Evolutionary conservation across 2,329 filamentous ascomycete species (phyloP), one percentile per base, ranked within the genome.

Genomic region (Daldinia sp.): DNA sequence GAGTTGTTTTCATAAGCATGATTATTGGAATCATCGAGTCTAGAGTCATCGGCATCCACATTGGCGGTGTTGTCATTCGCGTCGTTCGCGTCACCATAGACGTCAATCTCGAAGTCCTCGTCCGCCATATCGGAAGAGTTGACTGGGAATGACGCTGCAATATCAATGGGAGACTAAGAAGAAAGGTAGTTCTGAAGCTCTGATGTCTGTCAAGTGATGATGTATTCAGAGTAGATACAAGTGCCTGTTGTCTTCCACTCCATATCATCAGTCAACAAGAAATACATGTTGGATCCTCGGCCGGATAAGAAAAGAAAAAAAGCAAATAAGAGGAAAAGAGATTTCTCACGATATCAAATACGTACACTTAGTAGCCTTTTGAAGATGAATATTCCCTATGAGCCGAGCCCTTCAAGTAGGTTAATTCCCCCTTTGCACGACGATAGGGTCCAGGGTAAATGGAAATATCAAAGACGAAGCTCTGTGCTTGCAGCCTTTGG

Each of bases 21-120:
- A 44, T 79, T 77, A 65, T 81, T 79, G 35, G 81, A 76, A 44
- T 82, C 79, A 46, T 79, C 74, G 33, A 58, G 50, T 55, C 72
- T 76, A 18, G 73, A 59, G 9, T 82, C 79, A 66, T 84, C 80
- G 26, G 61, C n/a, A n/a, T 87, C 83, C 63, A 82, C 80, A 67
- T 81, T 82, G 65, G 83, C 81, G 74, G 90, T 42, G 4, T 37
- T 18, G n/a, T 68, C 56, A 30, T 64, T 56, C 37, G 56, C 50
- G 13, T 68, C 65, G 41, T 63, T 56, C 37, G 83, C 82, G 74
- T 91, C 89, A 74, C 88, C 89, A 76, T 92, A 92, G 75, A 92
- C 89, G 73, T 92, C 90, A 81, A 92, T 91, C 74, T 92, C 90
- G 79, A 90, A 91, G 74, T 91, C 89, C 75, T 91, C 89, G 75